A percentile compares a stretch with the other conserved stretches of the same genome.
phyloP scores from a whole-genome alignment of 2,329 filamentous ascomycete genomes.

The Cladosporium austrohemisphaericum region DNA sequence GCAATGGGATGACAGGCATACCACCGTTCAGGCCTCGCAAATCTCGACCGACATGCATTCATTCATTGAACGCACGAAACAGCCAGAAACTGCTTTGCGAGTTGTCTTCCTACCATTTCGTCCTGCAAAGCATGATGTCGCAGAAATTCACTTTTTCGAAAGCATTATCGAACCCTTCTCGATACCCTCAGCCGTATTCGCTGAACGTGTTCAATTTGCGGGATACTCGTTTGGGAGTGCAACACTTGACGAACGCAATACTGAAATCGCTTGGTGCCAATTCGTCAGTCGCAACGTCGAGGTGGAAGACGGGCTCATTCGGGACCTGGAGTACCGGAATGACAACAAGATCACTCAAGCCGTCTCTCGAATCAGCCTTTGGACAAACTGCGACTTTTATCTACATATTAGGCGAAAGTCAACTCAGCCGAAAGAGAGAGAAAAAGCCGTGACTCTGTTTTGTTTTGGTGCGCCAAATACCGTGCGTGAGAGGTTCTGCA shows the following conservation, averaged over 20 bases:
- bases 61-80: too few relatives aligned
- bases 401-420: not conserved
- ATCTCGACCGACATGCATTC: too few relatives aligned
- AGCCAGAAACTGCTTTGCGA: too few relatives aligned
- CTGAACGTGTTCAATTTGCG: not conserved
- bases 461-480: not conserved
- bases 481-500: not conserved
- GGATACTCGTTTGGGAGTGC: not conserved
- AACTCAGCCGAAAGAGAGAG: not conserved
- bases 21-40: too few relatives aligned
- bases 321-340: too few relatives aligned
- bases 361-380: not conserved
- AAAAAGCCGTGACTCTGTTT: not conserved
- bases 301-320: not conserved
- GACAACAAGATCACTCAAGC: not conserved
- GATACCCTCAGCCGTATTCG: not conserved
- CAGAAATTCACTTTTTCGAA: too few relatives aligned
- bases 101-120: too few relatives aligned
- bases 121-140: too few relatives aligned
- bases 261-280: not conserved
- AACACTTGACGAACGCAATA: not conserved
- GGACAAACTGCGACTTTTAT: not conserved
- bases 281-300: not conserved
- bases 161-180: too few relatives aligned
- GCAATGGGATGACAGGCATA: too few relatives aligned